A percentile compares a stretch with the other conserved stretches of the same genome.
Evolutionary conservation across 2,329 filamentous ascomycete species (phyloP).

Genomic region (Nemania bipapillata): DNA sequence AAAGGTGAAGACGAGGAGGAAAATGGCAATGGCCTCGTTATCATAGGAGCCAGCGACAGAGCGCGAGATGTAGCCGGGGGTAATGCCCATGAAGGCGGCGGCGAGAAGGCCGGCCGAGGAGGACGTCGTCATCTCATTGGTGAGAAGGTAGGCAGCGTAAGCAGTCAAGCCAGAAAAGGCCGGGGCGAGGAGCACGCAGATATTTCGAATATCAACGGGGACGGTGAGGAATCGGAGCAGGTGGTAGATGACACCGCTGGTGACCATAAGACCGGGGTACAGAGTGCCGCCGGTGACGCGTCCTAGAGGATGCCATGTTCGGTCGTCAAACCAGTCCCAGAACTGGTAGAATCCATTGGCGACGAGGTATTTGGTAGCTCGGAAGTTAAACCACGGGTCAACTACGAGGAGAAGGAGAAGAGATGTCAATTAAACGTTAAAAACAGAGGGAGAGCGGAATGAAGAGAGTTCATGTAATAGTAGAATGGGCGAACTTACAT

Average conservation of each 20-base stretch:
- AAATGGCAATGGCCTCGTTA: slow-evolving; percentile 99
- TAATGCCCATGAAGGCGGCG: slow-evolving; percentile 95
- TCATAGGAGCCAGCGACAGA: slow-evolving; percentile 98
- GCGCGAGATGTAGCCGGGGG: slow-evolving; percentile 96
- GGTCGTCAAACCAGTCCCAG: slow-evolving; percentile 99
- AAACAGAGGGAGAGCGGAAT: not conserved
- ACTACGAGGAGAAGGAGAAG: slow-evolving; percentile 65
- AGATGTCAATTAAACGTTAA: slow-evolving; percentile 22
- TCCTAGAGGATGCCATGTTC: slow-evolving; percentile 98
- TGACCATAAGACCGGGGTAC: slow-evolving; percentile 98
- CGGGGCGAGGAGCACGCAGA: slow-evolving; percentile 95
- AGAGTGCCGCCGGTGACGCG: slow-evolving; percentile 98
- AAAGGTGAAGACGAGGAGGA: slow-evolving; percentile 97
- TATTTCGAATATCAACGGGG: slow-evolving; percentile 97
- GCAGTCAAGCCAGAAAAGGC: slow-evolving; percentile 94
- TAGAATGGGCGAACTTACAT: slow-evolving; percentile 71
- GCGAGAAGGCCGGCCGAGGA: slow-evolving; percentile 94
- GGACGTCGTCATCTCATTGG: slow-evolving; percentile 96
- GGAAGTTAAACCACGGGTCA: slow-evolving; percentile 99
- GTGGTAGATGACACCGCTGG: slow-evolving; percentile 96
- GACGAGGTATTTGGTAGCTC: slow-evolving; percentile 96
- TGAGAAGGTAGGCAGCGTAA: slow-evolving; percentile 91
- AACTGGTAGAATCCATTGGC: slow-evolving; percentile 98
- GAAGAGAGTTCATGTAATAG: slow-evolving; percentile 12
- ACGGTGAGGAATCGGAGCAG: slow-evolving; percentile 86